Evolutionary conservation across 2,329 filamentous ascomycete genomes (phyloP).

Genomic region (Leptosphaerulina australis): DNA sequence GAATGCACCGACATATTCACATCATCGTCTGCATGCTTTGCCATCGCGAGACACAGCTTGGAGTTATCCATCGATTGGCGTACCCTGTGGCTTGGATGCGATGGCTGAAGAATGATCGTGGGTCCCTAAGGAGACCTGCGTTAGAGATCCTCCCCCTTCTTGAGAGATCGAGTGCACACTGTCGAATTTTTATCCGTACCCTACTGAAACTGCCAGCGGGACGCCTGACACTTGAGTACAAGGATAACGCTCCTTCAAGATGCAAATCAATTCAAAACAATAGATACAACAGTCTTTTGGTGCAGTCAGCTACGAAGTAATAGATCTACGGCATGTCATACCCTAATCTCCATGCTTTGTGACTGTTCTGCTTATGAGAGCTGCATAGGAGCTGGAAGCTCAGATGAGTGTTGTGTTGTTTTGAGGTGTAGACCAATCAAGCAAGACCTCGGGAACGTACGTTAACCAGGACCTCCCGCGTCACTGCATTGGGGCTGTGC

Average conservation of each 20-base stretch:
- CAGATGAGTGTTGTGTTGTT: not conserved
- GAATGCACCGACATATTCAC: constrained; percentile 5
- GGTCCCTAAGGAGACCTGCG: not conserved
- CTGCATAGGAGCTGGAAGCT: not conserved
- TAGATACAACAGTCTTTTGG: no score
- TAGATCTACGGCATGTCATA: not conserved
- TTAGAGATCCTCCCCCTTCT: not conserved
- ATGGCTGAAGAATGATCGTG: not conserved
- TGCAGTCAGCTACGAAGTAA: not conserved
- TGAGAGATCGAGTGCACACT: not conserved
- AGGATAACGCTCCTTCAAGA: not conserved
- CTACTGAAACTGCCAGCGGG: not conserved
- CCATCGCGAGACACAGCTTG: not conserved
- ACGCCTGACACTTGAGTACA: constrained; percentile 3
- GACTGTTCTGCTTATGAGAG: not conserved
- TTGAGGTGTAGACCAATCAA: not conserved
- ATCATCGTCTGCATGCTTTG: constrained; percentile 2
- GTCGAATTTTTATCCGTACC: constrained; percentile 3
- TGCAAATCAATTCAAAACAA: no score
- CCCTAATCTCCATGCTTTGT: not conserved
- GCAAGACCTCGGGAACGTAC: constrained; percentile 1
- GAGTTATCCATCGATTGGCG: not conserved
- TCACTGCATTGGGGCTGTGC: constrained; percentile 5
- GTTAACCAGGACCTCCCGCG: not conserved
- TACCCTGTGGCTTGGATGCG: not conserved